Base-by-base conservation (phyloP, 129 eudicot species). In the Scalesia atractyloides region DNA sequence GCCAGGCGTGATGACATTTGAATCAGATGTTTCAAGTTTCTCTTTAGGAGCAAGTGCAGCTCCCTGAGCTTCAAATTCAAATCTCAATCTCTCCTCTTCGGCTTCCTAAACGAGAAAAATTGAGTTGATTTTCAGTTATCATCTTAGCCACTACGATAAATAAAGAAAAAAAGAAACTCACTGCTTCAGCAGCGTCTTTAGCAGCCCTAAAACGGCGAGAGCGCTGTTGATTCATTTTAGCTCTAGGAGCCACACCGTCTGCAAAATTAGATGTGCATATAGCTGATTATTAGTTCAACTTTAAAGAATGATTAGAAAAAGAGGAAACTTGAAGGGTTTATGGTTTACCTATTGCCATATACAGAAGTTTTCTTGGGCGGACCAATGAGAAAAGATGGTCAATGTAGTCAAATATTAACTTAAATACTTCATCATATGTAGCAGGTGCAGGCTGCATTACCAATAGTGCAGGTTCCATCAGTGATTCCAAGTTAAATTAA, bases 161-260 rank as follows among this genome's bases (percentile, higher is more conserved):
- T 63, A 41, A 11, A 39, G 54, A 58, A 7, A 13, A 54, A 70
- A 73, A 69, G 54, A 69, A 72, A 57, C 87, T 87, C 85, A 95
- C 99, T 70, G 99, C 97, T 62, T 86, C 96, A 47, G 96, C 97
- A 47, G 96, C 97, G 76, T 95, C 99, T 84, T 95, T 95, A 73
- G 99, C 96, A 73, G 97, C 97, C 81, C 99, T 86, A 73, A 95
- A 95, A 22, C 99, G 99, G 24, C 97, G 87, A 19, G 99, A 60
- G 37, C 99, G 82, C 65, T 95, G 99, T 87, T 95, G 99, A 70
- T 95, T 95, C 99, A 95, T 95, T 88, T 95, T 95, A 74, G 99
- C 99, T 80, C 99, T 86, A 10, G 99, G 99, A 68, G 99, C 99
- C 82, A 95, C 99, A 66, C 99, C 99, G 59, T 95, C 99, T 94